phyloP scores from a whole-genome alignment of 2,329 filamentous ascomycete genomes.

The Paraphoma chrysanthemicola region DNA sequence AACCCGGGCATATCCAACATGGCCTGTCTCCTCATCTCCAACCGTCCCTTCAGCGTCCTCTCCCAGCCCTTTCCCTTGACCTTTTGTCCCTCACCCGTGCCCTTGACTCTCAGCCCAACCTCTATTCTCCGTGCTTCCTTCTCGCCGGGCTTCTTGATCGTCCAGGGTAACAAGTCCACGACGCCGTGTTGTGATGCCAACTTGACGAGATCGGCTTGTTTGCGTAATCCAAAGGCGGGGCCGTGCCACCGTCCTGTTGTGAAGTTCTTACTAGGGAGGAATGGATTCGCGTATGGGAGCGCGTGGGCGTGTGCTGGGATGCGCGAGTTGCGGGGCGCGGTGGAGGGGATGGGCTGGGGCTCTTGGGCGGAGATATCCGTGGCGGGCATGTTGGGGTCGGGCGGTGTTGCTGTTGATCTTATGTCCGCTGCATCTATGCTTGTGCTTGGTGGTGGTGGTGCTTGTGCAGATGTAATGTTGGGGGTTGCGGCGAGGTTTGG shows the following conservation, averaged over 20 bases:
- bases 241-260: constrained; percentile 83
- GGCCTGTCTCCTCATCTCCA: constrained; percentile 88
- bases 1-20: constrained; percentile 95
- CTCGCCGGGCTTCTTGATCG: constrained; percentile 76
- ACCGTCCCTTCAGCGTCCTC: constrained; percentile 78
- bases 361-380: constrained; percentile 37
- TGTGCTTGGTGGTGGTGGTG: constrained; percentile 18
- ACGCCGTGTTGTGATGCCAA: constrained; percentile 80
- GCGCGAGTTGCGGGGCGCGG: constrained; percentile 16
- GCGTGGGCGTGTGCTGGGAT: constrained; percentile 32
- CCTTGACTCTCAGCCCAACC: constrained; percentile 83
- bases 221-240: constrained; percentile 80
- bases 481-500: constrained; percentile 32
- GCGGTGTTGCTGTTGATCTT: constrained; percentile 30
- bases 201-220: constrained; percentile 91
- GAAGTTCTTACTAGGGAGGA: constrained; percentile 79
- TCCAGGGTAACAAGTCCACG: constrained; percentile 79
- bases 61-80: constrained; percentile 97
- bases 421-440: constrained; percentile 3
- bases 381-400: constrained; percentile 51
- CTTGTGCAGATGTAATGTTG: constrained; percentile 20
- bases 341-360: constrained; percentile 22
- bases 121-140: constrained; percentile 76
- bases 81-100: constrained; percentile 87
- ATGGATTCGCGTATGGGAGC: constrained; percentile 75